A percentile compares a stretch with the other conserved stretches of the same genome.
These are phyloP conservation scores for Solanum chaucha DNA, from an alignment of 257 asterid species.

Conservation along the genomic window DNA sequence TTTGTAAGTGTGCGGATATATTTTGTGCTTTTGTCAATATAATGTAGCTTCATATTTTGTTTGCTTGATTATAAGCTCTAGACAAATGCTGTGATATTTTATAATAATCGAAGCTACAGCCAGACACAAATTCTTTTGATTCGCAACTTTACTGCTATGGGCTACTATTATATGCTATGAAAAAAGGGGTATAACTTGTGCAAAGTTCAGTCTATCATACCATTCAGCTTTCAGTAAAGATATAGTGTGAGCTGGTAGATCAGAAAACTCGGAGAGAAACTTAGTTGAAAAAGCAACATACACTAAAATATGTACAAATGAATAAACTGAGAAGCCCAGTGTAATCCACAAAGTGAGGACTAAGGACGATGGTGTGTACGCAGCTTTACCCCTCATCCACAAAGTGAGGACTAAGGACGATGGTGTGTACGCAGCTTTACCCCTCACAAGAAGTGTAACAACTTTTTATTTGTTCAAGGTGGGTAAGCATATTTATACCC, in stretches of 20 bases:
- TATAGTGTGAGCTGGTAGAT: too few species aligned
- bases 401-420: not conserved
- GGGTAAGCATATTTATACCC: not conserved
- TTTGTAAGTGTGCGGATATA: not conserved
- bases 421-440: not conserved
- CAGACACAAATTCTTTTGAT: not conserved
- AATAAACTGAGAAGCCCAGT: not conserved
- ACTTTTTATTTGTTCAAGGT: not conserved
- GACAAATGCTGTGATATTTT: not conserved
- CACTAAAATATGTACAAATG: not conserved
- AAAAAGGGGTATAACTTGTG: not conserved
- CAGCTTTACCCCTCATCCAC: not conserved
- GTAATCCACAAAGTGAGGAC: not conserved
- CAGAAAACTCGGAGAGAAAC: too few species aligned
- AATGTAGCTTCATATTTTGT: not conserved
- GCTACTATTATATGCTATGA: not conserved
- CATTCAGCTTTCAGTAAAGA: too few species aligned
- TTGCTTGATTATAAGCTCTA: not conserved
- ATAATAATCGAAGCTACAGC: not conserved
- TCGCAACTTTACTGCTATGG: not conserved
- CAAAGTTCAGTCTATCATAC: not conserved
- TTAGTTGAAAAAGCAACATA: too few species aligned
- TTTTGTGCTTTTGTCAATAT: not conserved
- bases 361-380: not conserved
- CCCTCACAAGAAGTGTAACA: not conserved